phyloP scores from a whole-genome alignment of 176 grass and related monocot species.

The Pontederia crassipes region DNA sequence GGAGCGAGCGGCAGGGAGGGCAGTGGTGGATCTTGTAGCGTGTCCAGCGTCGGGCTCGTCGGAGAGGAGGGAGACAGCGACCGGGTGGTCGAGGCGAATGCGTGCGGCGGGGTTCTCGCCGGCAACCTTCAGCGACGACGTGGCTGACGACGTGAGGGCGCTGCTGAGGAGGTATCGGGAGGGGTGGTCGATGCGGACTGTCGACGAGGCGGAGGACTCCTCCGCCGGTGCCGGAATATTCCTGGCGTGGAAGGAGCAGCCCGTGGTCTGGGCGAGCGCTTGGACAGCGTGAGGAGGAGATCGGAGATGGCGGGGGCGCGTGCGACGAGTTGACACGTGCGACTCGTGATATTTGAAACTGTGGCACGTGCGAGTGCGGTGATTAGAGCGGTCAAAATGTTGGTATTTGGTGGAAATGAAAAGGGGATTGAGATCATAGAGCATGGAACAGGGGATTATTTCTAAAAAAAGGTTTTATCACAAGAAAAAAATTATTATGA shows the following conservation, averaged over 20 bases:
- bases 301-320: neutral
- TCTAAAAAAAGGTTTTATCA: too few relatives aligned
- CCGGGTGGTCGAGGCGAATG: conserved; percentile 53
- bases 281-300: conserved; percentile 45
- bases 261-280: conserved; percentile 89
- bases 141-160: conserved; percentile 71
- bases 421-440: too few relatives aligned
- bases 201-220: conserved; percentile 5
- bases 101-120: conserved; percentile 53
- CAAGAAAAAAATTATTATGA: too few relatives aligned
- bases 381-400: too few relatives aligned
- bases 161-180: conserved; percentile 80
- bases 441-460: too few relatives aligned
- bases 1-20: conserved; percentile 67
- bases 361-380: too few relatives aligned
- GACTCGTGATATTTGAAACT: too few relatives aligned
- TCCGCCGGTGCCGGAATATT: conserved; percentile 52
- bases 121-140: conserved; percentile 85
- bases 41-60: conserved; percentile 62
- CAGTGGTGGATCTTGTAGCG: conserved; percentile 74
- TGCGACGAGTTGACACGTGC: neutral
- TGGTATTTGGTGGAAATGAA: too few relatives aligned
- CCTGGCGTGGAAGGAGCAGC: conserved; percentile 94
- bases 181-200: conserved; percentile 73
- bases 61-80: conserved; percentile 72